Percentiles rank a stretch among this genome's conserved stretches.
Conservation (phyloP, 768 basidiomycete species). For the Sarcodon sp. region DNA sequence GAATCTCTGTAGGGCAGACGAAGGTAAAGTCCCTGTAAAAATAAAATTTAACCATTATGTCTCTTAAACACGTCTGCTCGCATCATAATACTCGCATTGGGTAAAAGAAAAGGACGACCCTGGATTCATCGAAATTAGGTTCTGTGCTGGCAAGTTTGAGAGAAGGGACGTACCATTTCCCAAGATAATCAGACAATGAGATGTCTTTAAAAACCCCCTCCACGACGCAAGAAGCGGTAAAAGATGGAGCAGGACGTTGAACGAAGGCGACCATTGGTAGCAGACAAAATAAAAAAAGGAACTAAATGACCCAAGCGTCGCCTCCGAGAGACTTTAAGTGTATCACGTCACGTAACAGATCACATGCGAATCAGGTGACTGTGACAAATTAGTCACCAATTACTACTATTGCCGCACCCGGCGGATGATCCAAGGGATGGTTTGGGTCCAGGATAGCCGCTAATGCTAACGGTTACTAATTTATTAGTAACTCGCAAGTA, state of each 20-base stretch:
- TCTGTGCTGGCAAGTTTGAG: slow-evolving; percentile 3
- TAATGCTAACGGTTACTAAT: not conserved
- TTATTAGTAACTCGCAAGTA: not conserved
- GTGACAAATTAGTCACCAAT: not conserved
- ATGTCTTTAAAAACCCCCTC: slow-evolving; percentile 71
- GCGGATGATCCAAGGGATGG: too few species aligned
- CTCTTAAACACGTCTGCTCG: not conserved
- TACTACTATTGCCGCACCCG: too few species aligned
- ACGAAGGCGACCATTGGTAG: slow-evolving; percentile 22
- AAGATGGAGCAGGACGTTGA: slow-evolving; percentile 79
- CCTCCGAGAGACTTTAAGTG: not conserved
- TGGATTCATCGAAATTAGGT: slow-evolving; percentile 14
- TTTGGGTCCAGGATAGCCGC: too few species aligned
- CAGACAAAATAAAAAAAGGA: not conserved
- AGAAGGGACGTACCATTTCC: slow-evolving; percentile 56
- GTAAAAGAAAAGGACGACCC: slow-evolving; percentile 93
- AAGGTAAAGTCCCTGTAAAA: slow-evolving; percentile 67
- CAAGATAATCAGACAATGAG: slow-evolving; percentile 58
- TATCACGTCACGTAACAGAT: not conserved
- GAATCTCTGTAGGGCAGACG: slow-evolving; percentile 91
- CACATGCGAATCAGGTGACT: not conserved
- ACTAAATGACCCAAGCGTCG: not conserved
- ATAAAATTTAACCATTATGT: not conserved
- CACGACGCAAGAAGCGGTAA: slow-evolving; percentile 61
- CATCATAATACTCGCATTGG: slow-evolving; percentile 54